A percentile compares a stretch with the other conserved stretches of the same genome.
Evolutionary conservation across 2,329 filamentous ascomycete genomes (phyloP).

Genomic region (Passalora sequoiae): DNA sequence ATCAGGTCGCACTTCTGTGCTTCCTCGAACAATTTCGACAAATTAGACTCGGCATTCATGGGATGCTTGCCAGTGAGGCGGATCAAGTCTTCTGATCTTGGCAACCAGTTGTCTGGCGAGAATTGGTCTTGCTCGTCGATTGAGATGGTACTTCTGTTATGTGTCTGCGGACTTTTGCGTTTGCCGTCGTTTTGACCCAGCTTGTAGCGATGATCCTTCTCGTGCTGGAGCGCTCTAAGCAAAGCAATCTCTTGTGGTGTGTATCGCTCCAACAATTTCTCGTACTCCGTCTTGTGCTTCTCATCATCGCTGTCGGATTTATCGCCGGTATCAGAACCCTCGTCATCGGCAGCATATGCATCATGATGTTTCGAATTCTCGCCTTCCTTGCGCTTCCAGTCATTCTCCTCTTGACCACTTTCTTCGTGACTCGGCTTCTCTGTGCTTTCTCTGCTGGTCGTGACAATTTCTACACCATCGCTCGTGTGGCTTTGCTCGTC

Average conservation of each 20-base stretch:
- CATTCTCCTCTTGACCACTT: conserved; percentile 20
- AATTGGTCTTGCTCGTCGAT: conserved; percentile 50
- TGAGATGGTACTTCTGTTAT: conserved; percentile 31
- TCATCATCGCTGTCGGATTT: conserved; percentile 4
- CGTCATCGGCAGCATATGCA: conserved; percentile 32
- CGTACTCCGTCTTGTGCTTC: conserved; percentile 25
- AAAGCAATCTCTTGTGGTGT: conserved; percentile 42
- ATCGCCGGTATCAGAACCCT: conserved; percentile 11
- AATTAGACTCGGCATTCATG: conserved; percentile 46
- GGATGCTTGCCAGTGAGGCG: conserved; percentile 52
- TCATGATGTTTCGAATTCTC: conserved; percentile 36
- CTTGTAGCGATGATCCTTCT: conserved; percentile 40
- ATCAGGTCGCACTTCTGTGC: conserved; percentile 38
- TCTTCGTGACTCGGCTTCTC: conserved; percentile 7
- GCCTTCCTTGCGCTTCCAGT: conserved; percentile 31
- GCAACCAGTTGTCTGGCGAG: conserved; percentile 52
- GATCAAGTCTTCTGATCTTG: conserved; percentile 44
- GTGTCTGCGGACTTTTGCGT: conserved; percentile 34
- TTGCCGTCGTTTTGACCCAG: conserved; percentile 44
- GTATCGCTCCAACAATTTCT: conserved; percentile 37
- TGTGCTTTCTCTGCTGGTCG: conserved; percentile 11
- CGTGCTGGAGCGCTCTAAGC: conserved; percentile 40
- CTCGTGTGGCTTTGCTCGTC: conserved; percentile 22
- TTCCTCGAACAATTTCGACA: conserved; percentile 42
- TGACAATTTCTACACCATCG: conserved; percentile 10